Percentiles rank a stretch among this genome's conserved stretches.
Conservation (phyloP, 2,329 filamentous ascomycete species). For the Teratosphaeriaceae sp. region DNA sequence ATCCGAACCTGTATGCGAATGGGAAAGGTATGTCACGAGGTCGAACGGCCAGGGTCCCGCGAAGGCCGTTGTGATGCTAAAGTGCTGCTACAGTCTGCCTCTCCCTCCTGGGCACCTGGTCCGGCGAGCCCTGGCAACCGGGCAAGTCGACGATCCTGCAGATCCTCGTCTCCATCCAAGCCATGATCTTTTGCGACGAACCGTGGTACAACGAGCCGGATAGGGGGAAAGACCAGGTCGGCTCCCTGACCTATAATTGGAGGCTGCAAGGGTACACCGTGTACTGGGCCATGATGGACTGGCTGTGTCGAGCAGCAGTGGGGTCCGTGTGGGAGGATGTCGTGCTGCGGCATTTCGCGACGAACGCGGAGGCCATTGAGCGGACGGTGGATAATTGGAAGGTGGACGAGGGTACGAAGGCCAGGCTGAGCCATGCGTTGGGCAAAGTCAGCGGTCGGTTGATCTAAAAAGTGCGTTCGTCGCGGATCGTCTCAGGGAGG, state of each 20-base stretch:
- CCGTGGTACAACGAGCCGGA: conserved; percentile 52
- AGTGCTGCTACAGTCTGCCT: conserved; percentile 43
- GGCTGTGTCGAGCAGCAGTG: conserved; percentile 17
- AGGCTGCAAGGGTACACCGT: conserved; percentile 23
- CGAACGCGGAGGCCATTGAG: neutral
- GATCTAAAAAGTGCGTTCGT: too few species aligned
- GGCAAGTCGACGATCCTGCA: conserved; percentile 50
- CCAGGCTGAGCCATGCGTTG: neutral
- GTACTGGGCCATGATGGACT: conserved; percentile 28
- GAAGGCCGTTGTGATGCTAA: neutral
- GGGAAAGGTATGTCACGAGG: neutral
- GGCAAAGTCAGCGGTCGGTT: too few species aligned
- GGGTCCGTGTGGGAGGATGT: conserved; percentile 1
- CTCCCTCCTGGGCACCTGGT: conserved; percentile 54
- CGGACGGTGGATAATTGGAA: neutral
- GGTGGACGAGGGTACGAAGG: neutral
- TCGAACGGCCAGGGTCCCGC: too few species aligned
- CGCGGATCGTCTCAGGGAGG: too few species aligned
- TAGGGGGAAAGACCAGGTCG: conserved; percentile 12
- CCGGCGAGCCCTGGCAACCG: conserved; percentile 48
- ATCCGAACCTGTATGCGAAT: conserved; percentile 48
- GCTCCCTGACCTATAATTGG: conserved; percentile 24
- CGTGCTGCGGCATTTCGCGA: neutral
- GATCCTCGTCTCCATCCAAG: conserved; percentile 47
- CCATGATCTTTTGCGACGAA: conserved; percentile 50